These are phyloP conservation scores for Lepidium campestre DNA, from an alignment of 441 rosid species.

Conservation along the genomic window DNA sequence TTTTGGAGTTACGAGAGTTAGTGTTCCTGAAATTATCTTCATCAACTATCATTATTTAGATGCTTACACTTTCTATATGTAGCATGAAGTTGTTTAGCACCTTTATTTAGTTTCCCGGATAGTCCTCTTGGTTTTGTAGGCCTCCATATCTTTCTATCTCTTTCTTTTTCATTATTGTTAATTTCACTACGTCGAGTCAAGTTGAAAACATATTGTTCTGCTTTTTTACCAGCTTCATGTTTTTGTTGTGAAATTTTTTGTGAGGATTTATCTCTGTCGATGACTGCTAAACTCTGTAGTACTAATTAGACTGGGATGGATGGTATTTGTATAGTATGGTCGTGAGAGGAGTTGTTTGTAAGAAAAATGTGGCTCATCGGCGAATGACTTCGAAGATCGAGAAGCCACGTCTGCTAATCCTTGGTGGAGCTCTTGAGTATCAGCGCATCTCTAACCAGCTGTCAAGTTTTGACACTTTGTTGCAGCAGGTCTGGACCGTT, in stretches of 20 bases:
- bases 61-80: neutral
- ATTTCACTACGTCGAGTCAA: neutral
- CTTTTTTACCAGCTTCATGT: neutral
- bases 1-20: neutral
- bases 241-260: neutral
- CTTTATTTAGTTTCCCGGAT: neutral
- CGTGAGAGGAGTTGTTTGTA: conserved; percentile 75
- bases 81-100: neutral
- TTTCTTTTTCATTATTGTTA: neutral
- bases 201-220: neutral
- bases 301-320: conserved; percentile 33
- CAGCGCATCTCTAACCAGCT: conserved; percentile 72
- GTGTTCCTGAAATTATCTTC: neutral
- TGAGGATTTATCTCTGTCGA: conserved; percentile 8
- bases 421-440: conserved; percentile 82
- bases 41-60: neutral
- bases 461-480: conserved; percentile 75
- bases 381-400: conserved; percentile 72
- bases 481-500: conserved; percentile 60
- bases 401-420: conserved; percentile 64
- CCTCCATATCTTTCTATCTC: neutral
- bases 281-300: conserved; percentile 9
- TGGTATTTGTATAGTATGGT: conserved; percentile 44
- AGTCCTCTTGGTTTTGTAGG: neutral
- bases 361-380: conserved; percentile 83